Evolutionary conservation across 495 filamentous ascomycete genomes (phyloP), one percentile per base, ranked within the genome.

Genomic region (Gamarada debralockiae): DNA sequence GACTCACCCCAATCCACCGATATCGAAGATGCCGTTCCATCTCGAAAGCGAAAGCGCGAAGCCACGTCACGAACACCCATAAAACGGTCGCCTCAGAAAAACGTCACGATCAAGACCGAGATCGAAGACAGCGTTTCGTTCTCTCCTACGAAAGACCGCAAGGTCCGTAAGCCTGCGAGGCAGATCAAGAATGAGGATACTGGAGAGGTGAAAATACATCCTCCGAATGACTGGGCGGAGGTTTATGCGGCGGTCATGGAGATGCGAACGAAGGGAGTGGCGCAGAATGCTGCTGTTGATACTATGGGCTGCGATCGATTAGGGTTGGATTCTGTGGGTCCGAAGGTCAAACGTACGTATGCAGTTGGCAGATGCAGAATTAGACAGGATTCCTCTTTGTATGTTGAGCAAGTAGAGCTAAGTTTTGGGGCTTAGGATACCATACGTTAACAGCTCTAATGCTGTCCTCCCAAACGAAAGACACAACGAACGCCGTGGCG

Each of bases 401-500:
- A n/a, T n/a, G n/a, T n/a, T n/a, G 10, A 29, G 27, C 27, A 29
- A 4, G 5, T 5, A 29, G 27, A 29, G 27, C 27, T 29, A 29
- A 29, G 10, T 29, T 29, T 4, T 29, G 27, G n/a, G n/a, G n/a
- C n/a, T n/a, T 29, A 29, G 81, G 95, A 2, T 96, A 95, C 65
- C 93, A 99, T 53, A 97, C 90, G 3, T 77, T 99, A 23, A 80
- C 95, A 23, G 83, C 92, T 2, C 73, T 99, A 48, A 97, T 99
- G 95, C 82, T 99, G n/a, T 92, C 87, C 3, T 87, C 83, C 12
- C 93, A 98, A 65, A 98, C 93, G 2, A 97, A 96, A 64, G 93
- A 98, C 69, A 96, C 92, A 0, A 87, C 92, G 38, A 98, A 86
- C 15, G 88, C 92, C 0, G 80, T 83, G 12, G 91, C 89, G 9